Base-by-base conservation (phyloP, 73 alveolate species). In the Paramecium tetraurelia region DNA sequence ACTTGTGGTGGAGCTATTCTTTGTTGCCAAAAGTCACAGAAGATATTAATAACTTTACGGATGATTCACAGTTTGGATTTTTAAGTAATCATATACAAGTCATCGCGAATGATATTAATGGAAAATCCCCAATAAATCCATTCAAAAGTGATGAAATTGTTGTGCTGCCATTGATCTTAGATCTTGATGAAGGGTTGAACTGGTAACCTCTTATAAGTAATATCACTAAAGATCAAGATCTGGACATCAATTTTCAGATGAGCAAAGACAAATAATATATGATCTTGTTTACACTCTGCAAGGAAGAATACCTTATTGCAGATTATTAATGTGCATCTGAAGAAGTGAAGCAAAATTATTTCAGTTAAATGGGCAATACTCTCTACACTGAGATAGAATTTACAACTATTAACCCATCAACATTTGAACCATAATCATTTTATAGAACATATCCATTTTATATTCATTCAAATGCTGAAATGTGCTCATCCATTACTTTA, bases 251-350 rank as follows among this genome's bases (percentile, higher is more conserved):
- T 36, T n/a, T 72, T 35, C 5, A 20, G 7, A 72, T 72, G 86
- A 43, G 57, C 16, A 72, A 72, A 40, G 86, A 72, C 7, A 72
- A 38, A n/a, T 33, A 72, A 72, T 72, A 21, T 31, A 40, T 72
- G 33, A 22, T 33, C 16, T 29, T 20, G 14, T 72, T 33, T 40
- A 40, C 59, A 35, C 33, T 36, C 1, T 72, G 63, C 27, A 36
- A 36, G 35, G 86, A 72, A 35, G 59, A 72, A 72, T 72, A 72
- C n/a, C 46, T 72, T 10, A 21, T 35, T 35, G 59, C 36, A 5
- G 86, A 40, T 36, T 72, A 72, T 14, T 33, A 72, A 72, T 72
- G 59, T 72, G 86, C 86, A 14, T 72, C 86, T 12, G 10, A 72
- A 35, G 86, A 72, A 38, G 18, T 29, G 8, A 14, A 31, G 11